A percentile compares a stretch with the other conserved stretches of the same genome.
Evolutionary conservation across 768 basidiomycete genomes (phyloP).

Genomic region (Tephrocybe sp.): DNA sequence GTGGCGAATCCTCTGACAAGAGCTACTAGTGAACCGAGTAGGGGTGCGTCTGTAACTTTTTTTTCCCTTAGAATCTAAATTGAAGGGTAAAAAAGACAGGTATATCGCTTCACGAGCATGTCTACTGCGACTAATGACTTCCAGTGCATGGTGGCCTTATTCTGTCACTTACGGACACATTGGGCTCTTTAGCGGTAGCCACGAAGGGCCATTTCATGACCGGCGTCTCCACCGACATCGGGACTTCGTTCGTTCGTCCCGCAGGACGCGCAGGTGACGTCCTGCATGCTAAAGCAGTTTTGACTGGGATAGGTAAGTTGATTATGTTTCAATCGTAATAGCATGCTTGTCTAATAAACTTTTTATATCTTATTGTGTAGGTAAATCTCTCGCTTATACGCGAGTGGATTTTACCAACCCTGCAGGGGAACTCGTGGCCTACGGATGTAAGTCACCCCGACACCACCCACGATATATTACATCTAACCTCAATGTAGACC

Average conservation of each 20-base stretch:
- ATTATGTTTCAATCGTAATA: not conserved
- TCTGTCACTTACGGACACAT: conserved; percentile 78
- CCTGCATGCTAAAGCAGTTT: conserved; percentile 59
- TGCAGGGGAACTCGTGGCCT: conserved; percentile 72
- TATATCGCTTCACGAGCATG: conserved; percentile 13
- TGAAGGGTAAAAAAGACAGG: conserved; percentile 33
- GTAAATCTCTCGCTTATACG: conserved; percentile 79
- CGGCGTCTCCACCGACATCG: conserved; percentile 83
- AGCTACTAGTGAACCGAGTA: conserved; percentile 69
- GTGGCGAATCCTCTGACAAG: conserved; percentile 5
- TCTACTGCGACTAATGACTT: not conserved
- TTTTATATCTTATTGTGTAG: conserved; percentile 44
- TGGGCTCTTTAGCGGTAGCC: conserved; percentile 84
- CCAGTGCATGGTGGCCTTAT: conserved; percentile 79
- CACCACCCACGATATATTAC: not conserved
- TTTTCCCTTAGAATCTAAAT: conserved; percentile 4
- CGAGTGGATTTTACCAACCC: conserved; percentile 72
- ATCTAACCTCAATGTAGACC: conserved; percentile 44
- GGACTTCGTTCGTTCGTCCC: conserved; percentile 75
- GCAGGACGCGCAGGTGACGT: conserved; percentile 72
- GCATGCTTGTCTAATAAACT: too few species aligned
- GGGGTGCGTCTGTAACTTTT: conserved; percentile 49
- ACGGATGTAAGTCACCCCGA: conserved; percentile 60
- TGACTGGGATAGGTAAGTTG: conserved; percentile 67
- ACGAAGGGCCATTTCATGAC: conserved; percentile 85